A percentile compares a stretch with the other conserved stretches of the same genome.
phyloP scores from a whole-genome alignment of 768 basidiomycete species.

The Pisolithus albus region DNA sequence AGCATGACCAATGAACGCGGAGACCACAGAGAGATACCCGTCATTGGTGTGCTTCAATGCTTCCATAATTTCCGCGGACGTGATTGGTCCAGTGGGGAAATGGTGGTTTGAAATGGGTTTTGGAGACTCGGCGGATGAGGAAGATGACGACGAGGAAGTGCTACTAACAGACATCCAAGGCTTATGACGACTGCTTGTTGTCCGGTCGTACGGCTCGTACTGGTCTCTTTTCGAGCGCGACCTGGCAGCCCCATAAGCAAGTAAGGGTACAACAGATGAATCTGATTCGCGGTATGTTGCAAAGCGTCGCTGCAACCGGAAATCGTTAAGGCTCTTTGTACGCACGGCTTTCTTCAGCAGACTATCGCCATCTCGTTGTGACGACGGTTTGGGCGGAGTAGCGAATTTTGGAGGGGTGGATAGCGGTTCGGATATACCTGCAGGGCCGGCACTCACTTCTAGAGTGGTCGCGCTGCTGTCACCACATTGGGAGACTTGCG shows the following conservation, averaged over 20 bases:
- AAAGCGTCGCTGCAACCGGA: constrained; percentile 31
- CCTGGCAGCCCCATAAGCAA: constrained; percentile 25
- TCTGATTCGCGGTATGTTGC: constrained; percentile 33
- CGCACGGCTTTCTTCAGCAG: constrained; percentile 32
- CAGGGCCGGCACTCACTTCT: constrained; percentile 10
- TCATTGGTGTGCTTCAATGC: constrained; percentile 83
- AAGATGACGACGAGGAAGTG: constrained; percentile 62
- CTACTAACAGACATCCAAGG: constrained; percentile 58
- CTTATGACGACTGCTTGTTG: constrained; percentile 35
- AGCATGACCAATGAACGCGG: constrained; percentile 95
- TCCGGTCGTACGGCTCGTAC: constrained; percentile 33
- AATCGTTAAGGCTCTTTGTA: constrained; percentile 49
- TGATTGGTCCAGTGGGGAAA: constrained; percentile 71
- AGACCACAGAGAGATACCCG: constrained; percentile 86
- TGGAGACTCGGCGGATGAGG: constrained; percentile 55
- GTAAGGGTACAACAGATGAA: constrained; percentile 28
- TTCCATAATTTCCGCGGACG: constrained; percentile 61
- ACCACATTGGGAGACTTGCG: constrained; percentile 25
- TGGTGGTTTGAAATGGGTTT: constrained; percentile 37
- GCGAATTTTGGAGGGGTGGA: constrained; percentile 9
- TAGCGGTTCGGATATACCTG: constrained; percentile 9
- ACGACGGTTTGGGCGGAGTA: constrained; percentile 29
- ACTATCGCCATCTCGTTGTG: constrained; percentile 14
- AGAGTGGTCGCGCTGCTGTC: constrained; percentile 6
- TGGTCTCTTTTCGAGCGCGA: constrained; percentile 33